Evolutionary conservation across 345 rosid species (phyloP), one percentile per base, ranked within the genome.

Genomic region (Tarenaya hassleriana): DNA sequence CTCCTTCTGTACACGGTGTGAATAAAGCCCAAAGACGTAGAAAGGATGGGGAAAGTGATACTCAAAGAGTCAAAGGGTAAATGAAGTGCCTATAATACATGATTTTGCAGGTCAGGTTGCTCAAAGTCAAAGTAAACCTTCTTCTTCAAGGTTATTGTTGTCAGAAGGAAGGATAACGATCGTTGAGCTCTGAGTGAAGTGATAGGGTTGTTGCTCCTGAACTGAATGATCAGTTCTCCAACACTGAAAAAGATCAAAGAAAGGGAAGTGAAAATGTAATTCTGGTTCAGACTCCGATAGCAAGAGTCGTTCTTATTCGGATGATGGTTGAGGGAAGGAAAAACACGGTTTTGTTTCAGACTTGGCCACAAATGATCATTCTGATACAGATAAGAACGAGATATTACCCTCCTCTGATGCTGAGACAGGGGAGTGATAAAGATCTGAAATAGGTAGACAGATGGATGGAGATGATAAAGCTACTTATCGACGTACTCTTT

Each of bases 1-100:
- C 78, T 69, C 94, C 95, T 47, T 92, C 94, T 34, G 80, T 75
- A 21, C 78, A 77, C 13, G 95, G 84, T 45, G 91, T 83, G 39
- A 76, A 85, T 56, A 95, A 72, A 61, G 76, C 79, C 31, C 86
- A 73, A 37, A 55, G 65, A 63, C 63, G 46, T 55, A 68, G 78
- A 56, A 75, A 70, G n/a, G 69, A 66, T 46, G 73, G 73, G 16
- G 79, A 63, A 56, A 75, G 67, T 52, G 71, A 56, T 32, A 66
- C 33, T 15, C 70, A 66, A n/a, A n/a, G n/a, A n/a, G n/a, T n/a
- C n/a, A n/a, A 27, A 41, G 10, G 41, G 47, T 59, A 55, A 66
- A 66, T 41, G 70, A 59, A 53, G 60, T 58, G 20, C 60, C 55
- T 24, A n/a, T 56, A 48, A 10, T 61, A 52, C 75, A 58, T 37